Base-by-base conservation (phyloP, 2,329 filamentous ascomycete genomes). In the Laburnicola sp. region DNA sequence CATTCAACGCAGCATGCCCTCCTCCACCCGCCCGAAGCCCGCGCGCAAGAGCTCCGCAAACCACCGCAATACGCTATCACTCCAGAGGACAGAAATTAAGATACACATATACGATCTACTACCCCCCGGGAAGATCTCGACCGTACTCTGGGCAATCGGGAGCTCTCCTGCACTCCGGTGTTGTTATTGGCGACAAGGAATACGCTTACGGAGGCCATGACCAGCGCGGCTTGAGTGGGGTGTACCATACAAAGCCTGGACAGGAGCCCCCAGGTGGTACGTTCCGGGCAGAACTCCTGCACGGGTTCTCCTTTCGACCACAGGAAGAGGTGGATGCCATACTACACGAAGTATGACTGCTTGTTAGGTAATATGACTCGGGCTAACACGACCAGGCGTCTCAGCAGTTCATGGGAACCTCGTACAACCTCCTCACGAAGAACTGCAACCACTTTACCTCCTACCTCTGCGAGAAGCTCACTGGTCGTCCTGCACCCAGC, bases 371-470 rank as follows among this genome's bases (percentile, higher is more conserved):
- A 4, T 34, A 25, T 8, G 6, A n/a, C 27, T n/a, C 25, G 34
- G 39, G 36, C 59, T 68, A 51, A 66, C 56, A 6, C 8, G 4
- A 3, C 7, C 50, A 75, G 69, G 86, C 86, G 9, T 89, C 86
- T 1, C 81, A 87, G 36, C 80, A 86, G 59, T 95, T 94, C 63
- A 80, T 85, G 50, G 90, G 90, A 23, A 85, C 85, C 0, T 82
- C 82, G 10, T 94, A 95, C 73, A 93, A 94, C 65, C 81, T 95
- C 10, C 79, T 95, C 38, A 91, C 86, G 21, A 85, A 85, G 62
- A 95, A 95, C 72, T 95, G 90, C 80, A 95, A 95, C 70, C 90
- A 95, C 70, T 95, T 95, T 70, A 93, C 89, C 2, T 85, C 84
- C 21, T 84, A 87, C 63, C 80, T 95, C 16, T 91, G 88, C 72